Evolutionary conservation across 2,329 filamentous ascomycete species (phyloP).

Genomic region (Penicillium sp.): DNA sequence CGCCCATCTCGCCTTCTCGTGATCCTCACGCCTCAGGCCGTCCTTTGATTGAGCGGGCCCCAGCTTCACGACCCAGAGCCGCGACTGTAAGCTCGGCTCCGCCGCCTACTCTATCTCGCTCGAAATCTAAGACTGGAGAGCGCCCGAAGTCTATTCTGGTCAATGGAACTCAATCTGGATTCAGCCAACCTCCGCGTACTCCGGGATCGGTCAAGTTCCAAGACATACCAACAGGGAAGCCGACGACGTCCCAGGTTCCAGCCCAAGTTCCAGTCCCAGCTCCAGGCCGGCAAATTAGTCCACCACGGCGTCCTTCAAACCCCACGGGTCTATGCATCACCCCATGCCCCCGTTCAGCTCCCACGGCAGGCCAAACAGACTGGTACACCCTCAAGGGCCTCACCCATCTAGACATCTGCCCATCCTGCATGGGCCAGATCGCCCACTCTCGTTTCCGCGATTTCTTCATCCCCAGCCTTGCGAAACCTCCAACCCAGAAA

Average conservation of each 20-base stretch:
- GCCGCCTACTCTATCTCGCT: background rate
- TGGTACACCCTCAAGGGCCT: conserved; percentile 76
- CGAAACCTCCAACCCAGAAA: conserved; percentile 56
- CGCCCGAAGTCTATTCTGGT: conserved; percentile 6
- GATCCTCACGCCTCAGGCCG: conserved; percentile 2
- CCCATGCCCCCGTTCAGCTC: conserved; percentile 65
- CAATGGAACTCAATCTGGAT: conserved; percentile 3
- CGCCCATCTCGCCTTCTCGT: conserved; percentile 8
- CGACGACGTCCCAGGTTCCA: background rate
- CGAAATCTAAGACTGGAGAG: conserved; percentile 1
- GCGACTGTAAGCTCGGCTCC: conserved; percentile 7
- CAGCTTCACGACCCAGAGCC: conserved; percentile 5
- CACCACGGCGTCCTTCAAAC: conserved; percentile 16
- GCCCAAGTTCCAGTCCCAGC: background rate
- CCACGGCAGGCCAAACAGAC: conserved; percentile 64
- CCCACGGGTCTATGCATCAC: conserved; percentile 48
- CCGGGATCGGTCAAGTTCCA: conserved; percentile 14
- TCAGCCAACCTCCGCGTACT: conserved; percentile 4
- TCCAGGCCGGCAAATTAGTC: conserved; percentile 3
- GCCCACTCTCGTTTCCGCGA: conserved; percentile 69
- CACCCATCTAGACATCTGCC: conserved; percentile 75
- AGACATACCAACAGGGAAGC: conserved; percentile 4
- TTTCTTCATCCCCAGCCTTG: conserved; percentile 62
- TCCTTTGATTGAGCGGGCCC: conserved; percentile 2
- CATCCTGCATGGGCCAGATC: conserved; percentile 70